phyloP scores from a whole-genome alignment of 1,139 yeast genomes.

The Saccharomyces hybrid region DNA sequence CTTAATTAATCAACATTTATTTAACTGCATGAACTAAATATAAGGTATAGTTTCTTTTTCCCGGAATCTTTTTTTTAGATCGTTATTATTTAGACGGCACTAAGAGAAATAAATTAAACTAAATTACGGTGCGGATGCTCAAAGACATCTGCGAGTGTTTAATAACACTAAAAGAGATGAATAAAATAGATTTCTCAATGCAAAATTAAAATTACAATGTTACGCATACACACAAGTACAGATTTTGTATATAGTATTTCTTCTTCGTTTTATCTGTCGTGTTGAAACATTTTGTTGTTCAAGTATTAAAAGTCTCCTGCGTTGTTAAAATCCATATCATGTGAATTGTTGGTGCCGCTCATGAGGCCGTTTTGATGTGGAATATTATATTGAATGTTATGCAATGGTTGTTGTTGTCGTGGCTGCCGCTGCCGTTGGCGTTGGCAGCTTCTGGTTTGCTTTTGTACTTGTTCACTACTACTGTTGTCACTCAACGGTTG shows the following conservation, averaged over 20 bases:
- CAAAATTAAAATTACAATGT: neutral
- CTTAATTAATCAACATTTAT: neutral
- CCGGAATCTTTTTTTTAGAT: neutral
- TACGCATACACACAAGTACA: neutral
- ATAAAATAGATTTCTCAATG: neutral
- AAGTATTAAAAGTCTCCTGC: neutral
- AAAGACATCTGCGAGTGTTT: neutral
- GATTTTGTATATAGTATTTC: neutral
- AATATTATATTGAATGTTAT: conserved; percentile 3
- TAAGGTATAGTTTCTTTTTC: neutral
- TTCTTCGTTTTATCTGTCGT: neutral
- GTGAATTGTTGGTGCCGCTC: neutral
- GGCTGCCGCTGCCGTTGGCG: conserved; percentile 8
- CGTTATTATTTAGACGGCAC: neutral
- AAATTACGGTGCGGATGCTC: neutral
- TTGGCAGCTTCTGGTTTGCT: conserved; percentile 1
- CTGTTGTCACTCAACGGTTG: neutral
- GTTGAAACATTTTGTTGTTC: neutral
- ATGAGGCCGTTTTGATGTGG: conserved; percentile 2
- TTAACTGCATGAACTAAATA: neutral
- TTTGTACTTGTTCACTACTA: neutral
- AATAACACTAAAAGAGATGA: neutral
- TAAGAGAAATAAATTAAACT: neutral
- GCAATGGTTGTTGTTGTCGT: conserved; percentile 14
- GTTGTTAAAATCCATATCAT: neutral